Evolutionary conservation across 345 rosid genomes (phyloP).

Genomic region (Leavenworthia alabamica): DNA sequence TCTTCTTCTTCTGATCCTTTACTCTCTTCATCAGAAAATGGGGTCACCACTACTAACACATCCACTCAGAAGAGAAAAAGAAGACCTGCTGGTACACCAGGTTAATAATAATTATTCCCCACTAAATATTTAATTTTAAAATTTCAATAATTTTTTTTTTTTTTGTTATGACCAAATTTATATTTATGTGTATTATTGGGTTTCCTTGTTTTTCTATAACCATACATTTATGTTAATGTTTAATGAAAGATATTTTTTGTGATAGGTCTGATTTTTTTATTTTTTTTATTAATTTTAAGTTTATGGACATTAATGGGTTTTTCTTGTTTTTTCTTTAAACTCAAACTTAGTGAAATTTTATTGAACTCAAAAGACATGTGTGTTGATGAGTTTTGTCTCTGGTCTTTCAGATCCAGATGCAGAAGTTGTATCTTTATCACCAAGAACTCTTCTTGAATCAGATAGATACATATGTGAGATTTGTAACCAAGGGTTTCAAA

Average conservation of each 20-base stretch:
- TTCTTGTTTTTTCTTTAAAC: neutral
- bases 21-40: constrained; percentile 48
- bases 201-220: neutral
- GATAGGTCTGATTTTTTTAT: neutral
- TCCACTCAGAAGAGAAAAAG: constrained; percentile 58
- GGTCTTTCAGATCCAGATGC: constrained; percentile 70
- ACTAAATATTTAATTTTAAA: neutral
- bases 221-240: neutral
- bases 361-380: neutral
- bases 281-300: neutral
- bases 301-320: constrained; percentile 1
- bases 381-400: neutral
- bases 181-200: neutral
- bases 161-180: neutral
- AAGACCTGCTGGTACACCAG: constrained; percentile 91
- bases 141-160: neutral
- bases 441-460: constrained; percentile 65
- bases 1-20: constrained; percentile 52
- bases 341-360: neutral
- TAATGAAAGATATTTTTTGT: neutral
- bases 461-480: constrained; percentile 82
- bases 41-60: constrained; percentile 36
- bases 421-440: constrained; percentile 74
- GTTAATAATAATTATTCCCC: constrained; percentile 37
- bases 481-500: constrained; percentile 85